These are phyloP conservation scores for Globisporangium carolinianum DNA, from an alignment of 352 stramenopile genomes.

Conservation along the genomic window DNA sequence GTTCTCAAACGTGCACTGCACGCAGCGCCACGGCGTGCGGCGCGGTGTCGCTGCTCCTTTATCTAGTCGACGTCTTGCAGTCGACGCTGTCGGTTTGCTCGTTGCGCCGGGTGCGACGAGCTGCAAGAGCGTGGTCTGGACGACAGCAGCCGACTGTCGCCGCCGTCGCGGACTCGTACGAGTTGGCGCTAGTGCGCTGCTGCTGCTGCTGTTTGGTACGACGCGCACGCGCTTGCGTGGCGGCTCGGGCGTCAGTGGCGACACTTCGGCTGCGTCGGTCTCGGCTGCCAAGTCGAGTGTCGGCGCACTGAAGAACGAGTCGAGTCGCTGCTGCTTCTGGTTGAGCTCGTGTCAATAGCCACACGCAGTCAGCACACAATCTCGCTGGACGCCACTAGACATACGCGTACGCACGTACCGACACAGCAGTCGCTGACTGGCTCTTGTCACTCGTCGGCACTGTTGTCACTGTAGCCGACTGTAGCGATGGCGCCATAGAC, in stretches of 20 bases:
- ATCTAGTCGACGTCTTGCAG: neutral
- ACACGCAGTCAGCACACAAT: too few relatives aligned
- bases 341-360: neutral
- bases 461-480: neutral
- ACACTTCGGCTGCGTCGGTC: neutral
- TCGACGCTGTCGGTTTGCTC: slow-evolving; percentile 13
- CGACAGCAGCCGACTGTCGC: slow-evolving; percentile 16
- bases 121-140: slow-evolving; percentile 32
- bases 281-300: slow-evolving; percentile 1
- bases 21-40: slow-evolving; percentile 41
- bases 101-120: neutral
- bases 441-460: neutral
- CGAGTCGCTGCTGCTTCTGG: slow-evolving; percentile 35
- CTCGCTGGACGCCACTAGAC: too few relatives aligned
- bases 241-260: neutral
- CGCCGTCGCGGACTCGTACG: too few relatives aligned
- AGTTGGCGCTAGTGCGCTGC: too few relatives aligned
- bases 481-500: neutral
- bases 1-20: slow-evolving; percentile 65
- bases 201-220: slow-evolving; percentile 15
- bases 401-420: too few relatives aligned
- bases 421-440: too few relatives aligned
- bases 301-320: slow-evolving; percentile 27
- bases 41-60: slow-evolving; percentile 7
- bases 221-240: slow-evolving; percentile 8